Percentiles rank a stretch among this genome's conserved stretches.
These are phyloP conservation scores for Apostasia ramifera DNA, from an alignment of 106 monocot genomes.

Conservation along the genomic window DNA sequence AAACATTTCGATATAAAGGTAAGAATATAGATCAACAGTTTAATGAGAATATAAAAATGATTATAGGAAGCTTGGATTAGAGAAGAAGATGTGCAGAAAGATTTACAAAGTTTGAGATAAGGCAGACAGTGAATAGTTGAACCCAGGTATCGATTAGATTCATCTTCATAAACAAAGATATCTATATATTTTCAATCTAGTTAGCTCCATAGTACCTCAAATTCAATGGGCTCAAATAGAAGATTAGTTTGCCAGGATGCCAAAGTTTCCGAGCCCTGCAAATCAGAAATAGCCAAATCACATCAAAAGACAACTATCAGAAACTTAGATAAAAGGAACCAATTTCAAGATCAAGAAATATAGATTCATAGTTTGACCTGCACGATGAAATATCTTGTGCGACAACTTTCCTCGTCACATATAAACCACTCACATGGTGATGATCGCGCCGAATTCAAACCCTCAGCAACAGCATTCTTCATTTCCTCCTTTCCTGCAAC, in stretches of 20 bases:
- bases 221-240: constrained; percentile 85
- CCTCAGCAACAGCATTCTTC: constrained; percentile 58
- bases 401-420: constrained; percentile 61
- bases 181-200: neutral
- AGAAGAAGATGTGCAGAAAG: no score
- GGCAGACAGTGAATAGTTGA: no score
- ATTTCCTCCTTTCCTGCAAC: constrained; percentile 75
- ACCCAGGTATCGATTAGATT: no score
- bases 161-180: no score
- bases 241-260: constrained; percentile 95
- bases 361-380: constrained; percentile 41
- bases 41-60: no score
- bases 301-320: neutral
- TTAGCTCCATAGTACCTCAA: constrained; percentile 50
- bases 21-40: no score
- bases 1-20: no score
- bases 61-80: no score
- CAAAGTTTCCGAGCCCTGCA: constrained; percentile 84
- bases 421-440: constrained; percentile 82
- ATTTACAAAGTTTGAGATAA: no score
- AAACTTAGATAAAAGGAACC: neutral
- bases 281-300: neutral
- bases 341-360: neutral
- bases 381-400: constrained; percentile 80
- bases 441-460: constrained; percentile 45